Evolutionary conservation across 2,329 filamentous ascomycete species (phyloP), one percentile per base, ranked within the genome.

Genomic region (Aspergillus amoenus): DNA sequence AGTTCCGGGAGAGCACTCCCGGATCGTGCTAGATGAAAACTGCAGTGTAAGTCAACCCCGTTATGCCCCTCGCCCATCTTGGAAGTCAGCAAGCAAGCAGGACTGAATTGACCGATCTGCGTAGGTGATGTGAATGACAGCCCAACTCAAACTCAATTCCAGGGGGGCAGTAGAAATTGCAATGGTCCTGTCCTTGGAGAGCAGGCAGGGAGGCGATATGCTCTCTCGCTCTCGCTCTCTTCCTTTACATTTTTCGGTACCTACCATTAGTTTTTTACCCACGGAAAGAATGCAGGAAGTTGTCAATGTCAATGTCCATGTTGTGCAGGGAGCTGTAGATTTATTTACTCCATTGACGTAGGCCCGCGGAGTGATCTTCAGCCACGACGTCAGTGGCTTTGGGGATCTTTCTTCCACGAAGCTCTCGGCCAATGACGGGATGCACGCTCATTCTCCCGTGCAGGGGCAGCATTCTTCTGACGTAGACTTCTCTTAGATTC

Each of bases 1-100:
- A 44, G 65, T 67, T 27, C 59, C 68, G 5, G 69, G 65, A 21
- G 70, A 65, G 27, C 48, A 60, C 12, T 45, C 57, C 15, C 24
- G 49, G 2, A 18, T 52, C 22, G 47, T 58, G 18, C 45, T 56
- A 5, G 55, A 58, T 43, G 43, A 47, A 6, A 49, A 55, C 41
- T 61, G 59, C 51, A 52, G 48, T 44, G 59, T 61, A 51, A 55
- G 59, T 58, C 22, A 7, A 4, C 13, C 32, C 34, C 27, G 56
- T 58, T 30, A 7, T 5, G n/a, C 32, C 34, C 39, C 22, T 22
- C 17, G 8, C 11, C 6, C 15, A 5, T 24, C 27, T 2, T 30
- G 2, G 2, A 21, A n/a, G 15, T 32, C 32, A 41, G 39, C 39
- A 17, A 44, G 24, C 24, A 41, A 24, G 27, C 27, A 30, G 3